Base-by-base conservation (phyloP, 306 rosid genomes). In the Argentina anserina region DNA sequence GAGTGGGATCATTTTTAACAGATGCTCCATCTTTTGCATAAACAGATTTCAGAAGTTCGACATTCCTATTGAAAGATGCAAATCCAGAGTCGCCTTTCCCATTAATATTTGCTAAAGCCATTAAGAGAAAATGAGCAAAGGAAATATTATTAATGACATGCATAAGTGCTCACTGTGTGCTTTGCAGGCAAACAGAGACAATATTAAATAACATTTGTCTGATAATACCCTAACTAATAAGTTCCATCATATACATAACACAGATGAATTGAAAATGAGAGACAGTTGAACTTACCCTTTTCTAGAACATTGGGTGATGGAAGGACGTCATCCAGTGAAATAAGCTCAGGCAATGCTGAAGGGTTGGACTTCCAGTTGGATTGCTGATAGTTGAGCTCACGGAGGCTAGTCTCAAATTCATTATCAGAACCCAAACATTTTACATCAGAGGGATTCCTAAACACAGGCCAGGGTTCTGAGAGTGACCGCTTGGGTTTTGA, bases 281-380 rank as follows among this genome's bases (percentile, higher is more conserved):
- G 60, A 65, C 61, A 68, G 37, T 70, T 29, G 62, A 36, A 76
- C 63, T 81, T 80, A 41, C 74, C 56, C 10, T 76, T 79, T 37
- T 69, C 84, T 69, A 53, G 50, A 40, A 25, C 77, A 45, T 26
- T 65, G 34, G 83, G 79, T 20, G 80, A 72, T n/a, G 75, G 53
- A 13, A 82, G 79, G 68, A 70, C 63, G 56, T 83, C 80, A 74
- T 84, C 84, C 9, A 78, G 76, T 40, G 84, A 83, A 74, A 83
- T 76, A 70, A 81, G 84, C 77, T 86, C 90, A 62, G 81, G 78
- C 25, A 75, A 73, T 68, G 80, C 79, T 70, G 68, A 81, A 83
- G 71, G 73, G 14, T 52, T 43, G 45, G 84, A 71, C 56, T 69
- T 79, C 62, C 66, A 81, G 79, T 72, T 74, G 65, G 29, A 65